Conservation (phyloP, 805 yeast genomes). For the Candida silvicultrix region DNA sequence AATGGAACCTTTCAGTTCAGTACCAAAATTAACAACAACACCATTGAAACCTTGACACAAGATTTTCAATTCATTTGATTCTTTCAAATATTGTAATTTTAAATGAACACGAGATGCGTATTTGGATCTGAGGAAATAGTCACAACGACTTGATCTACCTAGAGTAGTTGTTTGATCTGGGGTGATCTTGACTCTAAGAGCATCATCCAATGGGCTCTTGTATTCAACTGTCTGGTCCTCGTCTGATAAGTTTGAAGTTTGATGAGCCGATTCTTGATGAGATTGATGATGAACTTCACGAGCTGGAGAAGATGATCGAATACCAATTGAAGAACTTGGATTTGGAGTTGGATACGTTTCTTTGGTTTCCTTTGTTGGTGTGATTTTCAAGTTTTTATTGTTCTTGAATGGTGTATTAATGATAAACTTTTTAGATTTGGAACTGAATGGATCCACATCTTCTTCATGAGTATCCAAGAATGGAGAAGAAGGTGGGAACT, state of each 20-base stretch:
- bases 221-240: conserved; percentile 1
- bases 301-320: conserved; percentile 29
- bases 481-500: conserved; percentile 35
- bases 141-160: conserved; percentile 60
- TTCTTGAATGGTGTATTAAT: conserved; percentile 19
- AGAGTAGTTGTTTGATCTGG: conserved; percentile 14
- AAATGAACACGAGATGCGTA: conserved; percentile 67
- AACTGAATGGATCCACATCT: conserved; percentile 10
- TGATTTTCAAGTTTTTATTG: too few relatives aligned
- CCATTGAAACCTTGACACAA: conserved; percentile 85
- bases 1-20: conserved; percentile 27
- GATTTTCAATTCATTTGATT: conserved; percentile 38
- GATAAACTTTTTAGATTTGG: conserved; percentile 12
- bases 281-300: conserved; percentile 3
- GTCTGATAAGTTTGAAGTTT: not conserved
- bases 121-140: conserved; percentile 40
- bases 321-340: conserved; percentile 54
- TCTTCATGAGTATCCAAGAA: conserved; percentile 17
- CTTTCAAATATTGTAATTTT: conserved; percentile 36
- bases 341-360: conserved; percentile 63
- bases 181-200: conserved; percentile 14
- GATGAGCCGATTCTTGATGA: not conserved
- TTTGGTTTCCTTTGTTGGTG: not conserved
- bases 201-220: conserved; percentile 3
- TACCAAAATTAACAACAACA: conserved; percentile 58